phyloP scores from a whole-genome alignment of 805 yeast genomes.

The Barnettozyma pratensis region DNA sequence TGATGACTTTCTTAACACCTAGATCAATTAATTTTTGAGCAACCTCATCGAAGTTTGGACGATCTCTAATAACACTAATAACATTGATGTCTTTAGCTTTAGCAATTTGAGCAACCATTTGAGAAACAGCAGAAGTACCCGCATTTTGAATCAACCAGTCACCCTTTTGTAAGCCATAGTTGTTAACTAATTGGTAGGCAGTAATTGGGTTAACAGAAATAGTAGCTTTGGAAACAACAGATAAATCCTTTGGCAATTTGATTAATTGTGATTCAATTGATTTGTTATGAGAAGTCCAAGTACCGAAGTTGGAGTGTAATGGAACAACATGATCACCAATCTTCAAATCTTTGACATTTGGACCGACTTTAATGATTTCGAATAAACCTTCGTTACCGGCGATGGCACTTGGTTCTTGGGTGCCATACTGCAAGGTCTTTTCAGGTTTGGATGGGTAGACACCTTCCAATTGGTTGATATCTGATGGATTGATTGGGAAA shows the following conservation, averaged over 20 bases:
- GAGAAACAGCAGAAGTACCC: slow-evolving; percentile 93
- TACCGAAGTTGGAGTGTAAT: slow-evolving; percentile 70
- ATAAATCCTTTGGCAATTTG: slow-evolving; percentile 45
- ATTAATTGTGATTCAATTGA: slow-evolving; percentile 48
- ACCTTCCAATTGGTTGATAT: slow-evolving; percentile 79
- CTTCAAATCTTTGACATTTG: slow-evolving; percentile 39
- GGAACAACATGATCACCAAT: slow-evolving; percentile 92
- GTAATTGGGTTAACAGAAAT: slow-evolving; percentile 89
- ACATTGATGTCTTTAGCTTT: slow-evolving; percentile 75
- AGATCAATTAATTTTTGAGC: slow-evolving; percentile 47
- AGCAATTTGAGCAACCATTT: slow-evolving; percentile 86
- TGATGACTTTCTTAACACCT: slow-evolving; percentile 85
- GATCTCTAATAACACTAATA: slow-evolving; percentile 80
- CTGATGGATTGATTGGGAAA: slow-evolving; percentile 87
- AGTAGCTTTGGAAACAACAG: slow-evolving; percentile 72
- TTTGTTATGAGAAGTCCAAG: slow-evolving; percentile 84
- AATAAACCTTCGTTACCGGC: slow-evolving; percentile 95
- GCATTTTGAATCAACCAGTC: slow-evolving; percentile 97
- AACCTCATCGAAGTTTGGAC: slow-evolving; percentile 67
- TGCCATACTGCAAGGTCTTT: slow-evolving; percentile 44
- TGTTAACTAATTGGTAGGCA: slow-evolving; percentile 81
- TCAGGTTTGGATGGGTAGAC: slow-evolving; percentile 78
- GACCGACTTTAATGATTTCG: slow-evolving; percentile 72
- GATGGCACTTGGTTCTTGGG: slow-evolving; percentile 66
- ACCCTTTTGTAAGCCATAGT: slow-evolving; percentile 40